phyloP scores from a whole-genome alignment of 176 grass and related monocot genomes.

The bread wheat (Triticum aestivum) region DNA sequence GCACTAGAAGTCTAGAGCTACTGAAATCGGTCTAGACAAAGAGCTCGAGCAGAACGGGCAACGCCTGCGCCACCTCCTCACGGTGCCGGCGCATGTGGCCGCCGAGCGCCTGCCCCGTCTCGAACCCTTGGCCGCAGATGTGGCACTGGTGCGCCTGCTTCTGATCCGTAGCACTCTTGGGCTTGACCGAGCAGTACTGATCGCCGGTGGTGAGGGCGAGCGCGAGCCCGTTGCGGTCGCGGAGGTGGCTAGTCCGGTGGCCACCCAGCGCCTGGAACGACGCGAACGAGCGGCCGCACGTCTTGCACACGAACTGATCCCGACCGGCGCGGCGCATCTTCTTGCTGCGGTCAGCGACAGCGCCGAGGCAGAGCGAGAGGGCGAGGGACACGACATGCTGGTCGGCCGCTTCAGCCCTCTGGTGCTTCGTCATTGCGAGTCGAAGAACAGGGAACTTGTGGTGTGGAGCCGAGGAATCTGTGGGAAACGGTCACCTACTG shows the following conservation, averaged over 20 bases:
- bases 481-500: no score
- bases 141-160: constrained; percentile 35
- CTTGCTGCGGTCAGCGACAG: neutral
- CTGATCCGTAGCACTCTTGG: neutral
- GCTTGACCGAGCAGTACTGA: neutral
- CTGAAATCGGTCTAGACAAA: constrained; percentile 1
- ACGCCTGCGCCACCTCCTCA: constrained; percentile 5
- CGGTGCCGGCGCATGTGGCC: constrained; percentile 69
- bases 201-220: constrained; percentile 29
- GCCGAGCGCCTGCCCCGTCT: constrained; percentile 60
- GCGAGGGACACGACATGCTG: neutral
- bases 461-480: no score
- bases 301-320: constrained; percentile 56
- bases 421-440: neutral
- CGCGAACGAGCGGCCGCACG: constrained; percentile 46
- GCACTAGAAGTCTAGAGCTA: neutral
- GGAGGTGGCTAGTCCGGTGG: constrained; percentile 61
- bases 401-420: neutral
- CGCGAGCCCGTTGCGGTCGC: constrained; percentile 33
- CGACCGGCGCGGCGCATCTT: constrained; percentile 2
- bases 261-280: constrained; percentile 68
- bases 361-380: neutral
- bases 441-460: no score
- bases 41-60: constrained; percentile 40
- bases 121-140: constrained; percentile 53